phyloP scores from a whole-genome alignment of 768 basidiomycete species.

The Termitomyces sp. region DNA sequence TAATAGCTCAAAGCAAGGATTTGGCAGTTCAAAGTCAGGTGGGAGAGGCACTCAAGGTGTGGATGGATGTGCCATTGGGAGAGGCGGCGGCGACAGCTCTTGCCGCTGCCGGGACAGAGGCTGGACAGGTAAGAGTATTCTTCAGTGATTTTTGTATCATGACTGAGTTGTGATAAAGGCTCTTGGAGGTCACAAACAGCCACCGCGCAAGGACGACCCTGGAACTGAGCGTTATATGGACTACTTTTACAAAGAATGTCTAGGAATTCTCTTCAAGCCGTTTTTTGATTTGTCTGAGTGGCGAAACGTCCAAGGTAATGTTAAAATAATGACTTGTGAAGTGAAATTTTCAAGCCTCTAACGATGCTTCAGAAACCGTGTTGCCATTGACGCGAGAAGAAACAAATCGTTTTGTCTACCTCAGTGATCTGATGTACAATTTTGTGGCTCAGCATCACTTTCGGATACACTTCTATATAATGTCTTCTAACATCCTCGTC shows the following conservation, averaged over 20 bases:
- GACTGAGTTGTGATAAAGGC: slow-evolving; percentile 26
- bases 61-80: slow-evolving; percentile 70
- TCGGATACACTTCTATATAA: slow-evolving; percentile 85
- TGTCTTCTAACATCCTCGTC: slow-evolving; percentile 71
- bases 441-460: slow-evolving; percentile 88
- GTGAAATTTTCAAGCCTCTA: background rate
- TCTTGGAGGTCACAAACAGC: slow-evolving; percentile 29
- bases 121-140: slow-evolving; percentile 19
- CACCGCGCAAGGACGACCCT: slow-evolving; percentile 72
- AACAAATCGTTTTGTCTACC: slow-evolving; percentile 79
- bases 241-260: slow-evolving; percentile 87
- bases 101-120: slow-evolving; percentile 27
- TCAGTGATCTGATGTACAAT: slow-evolving; percentile 88
- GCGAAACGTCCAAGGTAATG: slow-evolving; percentile 29
- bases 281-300: slow-evolving; percentile 68
- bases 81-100: slow-evolving; percentile 21
- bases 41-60: slow-evolving; percentile 77
- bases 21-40: slow-evolving; percentile 87
- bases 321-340: background rate
- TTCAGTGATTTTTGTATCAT: background rate
- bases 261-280: slow-evolving; percentile 77
- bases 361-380: slow-evolving; percentile 35
- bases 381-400: slow-evolving; percentile 64
- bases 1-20: slow-evolving; percentile 77
- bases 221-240: slow-evolving; percentile 86